Evolutionary conservation across 2,329 filamentous ascomycete genomes (phyloP), one percentile per base, ranked within the genome.

Genomic region (Diaporthe caulivora): DNA sequence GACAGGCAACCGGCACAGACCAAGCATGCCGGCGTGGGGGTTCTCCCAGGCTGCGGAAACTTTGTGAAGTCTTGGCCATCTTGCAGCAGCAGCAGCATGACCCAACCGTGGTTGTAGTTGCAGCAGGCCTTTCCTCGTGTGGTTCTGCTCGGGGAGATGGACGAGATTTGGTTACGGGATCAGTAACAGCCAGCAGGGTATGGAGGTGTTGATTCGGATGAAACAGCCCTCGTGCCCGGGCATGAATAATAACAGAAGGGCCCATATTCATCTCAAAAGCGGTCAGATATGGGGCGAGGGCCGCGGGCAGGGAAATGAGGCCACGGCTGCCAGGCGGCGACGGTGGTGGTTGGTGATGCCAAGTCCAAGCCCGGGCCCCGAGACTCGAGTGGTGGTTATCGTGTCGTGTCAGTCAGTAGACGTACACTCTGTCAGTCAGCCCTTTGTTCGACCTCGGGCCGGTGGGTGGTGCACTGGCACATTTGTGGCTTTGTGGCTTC

Each of bases 181-280:
- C 44, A 31, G 42, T 26, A 67, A 11, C 29, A 53, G 47, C 47
- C 47, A 53, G 62, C 47, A 67, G 47, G 62, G 44, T 67, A 67
- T 53, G 44, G 62, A 29, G 62, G 49, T 21, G 44, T 67, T 67
- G 47, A 67, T 53, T 67, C 47, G 62, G 62, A 67, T 67, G 62
- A 67, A 67, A 67, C 62, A 67, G 62, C 62, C 62, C 47, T 53
- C 15, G 9, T 53, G 62, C 31, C 62, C 47, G 31, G 62, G 62
- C 62, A 67, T 67, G 62, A 67, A 67, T 67, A 53, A 67, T 67
- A 67, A n/a, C 47, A 24, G 15, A 37, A n/a, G 62, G 62, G 42
- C n/a, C 47, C 62, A 67, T 67, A 67, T 26, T 65, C 62, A 65
- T 51, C 62, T 51, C 44, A 65, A 42, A 11, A 51, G 26, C 31